These are phyloP conservation scores for Halenospora varia DNA, from an alignment of 495 filamentous ascomycete species.

Conservation along the genomic window DNA sequence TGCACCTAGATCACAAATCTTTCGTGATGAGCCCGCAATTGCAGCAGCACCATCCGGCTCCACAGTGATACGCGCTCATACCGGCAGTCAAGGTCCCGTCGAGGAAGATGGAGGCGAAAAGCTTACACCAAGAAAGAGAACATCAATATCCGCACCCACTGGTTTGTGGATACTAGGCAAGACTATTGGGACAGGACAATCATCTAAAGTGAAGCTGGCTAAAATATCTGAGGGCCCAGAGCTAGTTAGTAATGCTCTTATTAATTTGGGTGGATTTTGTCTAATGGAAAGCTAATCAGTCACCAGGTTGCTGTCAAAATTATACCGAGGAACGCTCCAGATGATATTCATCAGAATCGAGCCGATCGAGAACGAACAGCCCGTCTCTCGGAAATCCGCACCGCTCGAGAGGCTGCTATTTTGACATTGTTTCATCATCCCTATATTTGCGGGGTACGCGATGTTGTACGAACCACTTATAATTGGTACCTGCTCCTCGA, in stretches of 20 bases:
- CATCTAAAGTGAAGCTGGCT: slow-evolving; percentile 92
- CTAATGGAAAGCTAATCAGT: neutral
- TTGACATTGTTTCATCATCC: slow-evolving; percentile 93
- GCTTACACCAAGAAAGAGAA: no score
- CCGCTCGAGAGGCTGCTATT: slow-evolving; percentile 93
- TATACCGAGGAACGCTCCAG: slow-evolving; percentile 78
- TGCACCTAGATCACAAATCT: no score
- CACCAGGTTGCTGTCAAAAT: slow-evolving; percentile 96
- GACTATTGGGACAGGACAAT: slow-evolving; percentile 95
- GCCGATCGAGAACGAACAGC: slow-evolving; percentile 84
- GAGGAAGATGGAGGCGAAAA: no score
- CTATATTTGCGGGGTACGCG: slow-evolving; percentile 94
- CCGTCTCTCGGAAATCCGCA: slow-evolving; percentile 93
- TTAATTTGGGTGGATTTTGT: neutral
- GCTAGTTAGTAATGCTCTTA: slow-evolving; percentile 57
- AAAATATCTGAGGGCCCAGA: slow-evolving; percentile 77
- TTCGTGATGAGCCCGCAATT: no score
- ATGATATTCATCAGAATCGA: slow-evolving; percentile 65
- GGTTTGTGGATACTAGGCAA: slow-evolving; percentile 93
- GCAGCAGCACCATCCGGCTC: no score
- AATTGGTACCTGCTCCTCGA: slow-evolving; percentile 99
- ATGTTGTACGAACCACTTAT: slow-evolving; percentile 91
- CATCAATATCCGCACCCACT: slow-evolving; percentile 75
- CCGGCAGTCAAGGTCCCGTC: no score
- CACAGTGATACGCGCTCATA: no score